phyloP scores from a whole-genome alignment of 768 basidiomycete species.

The Mrakia blollopis region DNA sequence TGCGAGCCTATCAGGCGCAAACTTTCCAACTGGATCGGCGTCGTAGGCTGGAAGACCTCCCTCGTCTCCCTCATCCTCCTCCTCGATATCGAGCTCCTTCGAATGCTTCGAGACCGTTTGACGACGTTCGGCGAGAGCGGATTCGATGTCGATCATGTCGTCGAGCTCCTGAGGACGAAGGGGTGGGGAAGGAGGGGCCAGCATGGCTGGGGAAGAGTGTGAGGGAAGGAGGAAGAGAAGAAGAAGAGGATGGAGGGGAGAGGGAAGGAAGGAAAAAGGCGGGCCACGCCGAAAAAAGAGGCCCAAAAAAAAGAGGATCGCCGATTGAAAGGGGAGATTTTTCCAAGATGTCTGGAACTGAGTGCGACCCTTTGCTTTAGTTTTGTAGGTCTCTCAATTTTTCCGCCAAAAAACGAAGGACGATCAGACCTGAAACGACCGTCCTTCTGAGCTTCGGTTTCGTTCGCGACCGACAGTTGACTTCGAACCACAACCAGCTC shows the following conservation, averaged over 20 bases:
- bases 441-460: too few species aligned
- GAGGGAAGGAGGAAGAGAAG: not conserved
- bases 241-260: not conserved
- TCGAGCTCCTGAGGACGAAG: too few species aligned
- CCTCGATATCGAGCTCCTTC: not conserved
- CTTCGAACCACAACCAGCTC: too few species aligned
- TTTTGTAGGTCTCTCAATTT: too few species aligned
- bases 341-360: too few species aligned
- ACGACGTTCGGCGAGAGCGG: not conserved
- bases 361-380: too few species aligned
- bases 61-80: slow-evolving; percentile 15
- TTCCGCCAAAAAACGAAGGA: too few species aligned
- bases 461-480: too few species aligned
- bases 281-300: not conserved
- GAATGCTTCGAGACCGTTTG: not conserved
- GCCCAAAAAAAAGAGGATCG: too few species aligned
- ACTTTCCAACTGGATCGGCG: not conserved
- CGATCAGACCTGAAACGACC: too few species aligned
- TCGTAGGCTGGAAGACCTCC: slow-evolving; percentile 3
- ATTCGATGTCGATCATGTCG: not conserved
- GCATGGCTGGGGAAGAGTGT: too few species aligned
- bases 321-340: too few species aligned
- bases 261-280: not conserved
- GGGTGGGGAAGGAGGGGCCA: not conserved
- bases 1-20: slow-evolving; percentile 21